A percentile compares a stretch with the other conserved stretches of the same genome.
Conservation (phyloP, 257 asterid species). For the Plantago elongata region DNA sequence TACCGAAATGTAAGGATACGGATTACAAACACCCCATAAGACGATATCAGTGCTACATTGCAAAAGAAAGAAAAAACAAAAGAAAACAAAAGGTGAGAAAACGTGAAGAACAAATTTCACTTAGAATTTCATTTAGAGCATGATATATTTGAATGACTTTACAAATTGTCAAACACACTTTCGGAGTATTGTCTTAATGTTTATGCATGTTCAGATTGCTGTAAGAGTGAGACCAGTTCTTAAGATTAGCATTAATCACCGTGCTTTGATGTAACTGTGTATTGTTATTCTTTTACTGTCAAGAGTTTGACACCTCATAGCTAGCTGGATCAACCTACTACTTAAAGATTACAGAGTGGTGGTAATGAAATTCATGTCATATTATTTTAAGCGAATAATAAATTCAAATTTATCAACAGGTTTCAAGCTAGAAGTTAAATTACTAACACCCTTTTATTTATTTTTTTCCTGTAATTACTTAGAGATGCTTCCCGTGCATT, state of each 20-base stretch:
- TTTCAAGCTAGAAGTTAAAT: constrained; percentile 10
- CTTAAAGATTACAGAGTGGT: neutral
- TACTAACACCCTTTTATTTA: constrained; percentile 9
- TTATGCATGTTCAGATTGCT: no score
- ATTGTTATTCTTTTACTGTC: neutral
- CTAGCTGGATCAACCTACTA: neutral
- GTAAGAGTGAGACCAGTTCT: no score
- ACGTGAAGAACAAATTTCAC: no score
- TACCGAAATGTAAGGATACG: no score
- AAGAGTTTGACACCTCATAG: neutral
- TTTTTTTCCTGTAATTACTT: constrained; percentile 18
- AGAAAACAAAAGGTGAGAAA: no score
- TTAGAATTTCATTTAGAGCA: no score
- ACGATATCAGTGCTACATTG: no score
- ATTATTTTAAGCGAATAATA: constrained; percentile 1
- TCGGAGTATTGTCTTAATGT: no score
- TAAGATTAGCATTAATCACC: neutral
- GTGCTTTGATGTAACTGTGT: neutral
- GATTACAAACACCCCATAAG: no score
- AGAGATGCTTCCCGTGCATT: constrained; percentile 98
- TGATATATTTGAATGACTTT: no score
- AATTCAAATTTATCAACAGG: neutral
- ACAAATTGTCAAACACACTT: neutral
- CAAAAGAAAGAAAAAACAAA: no score
- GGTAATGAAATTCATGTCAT: neutral